These are phyloP conservation scores for Rhizophora mangle DNA, from an alignment of 345 rosid genomes.

Conservation along the genomic window DNA sequence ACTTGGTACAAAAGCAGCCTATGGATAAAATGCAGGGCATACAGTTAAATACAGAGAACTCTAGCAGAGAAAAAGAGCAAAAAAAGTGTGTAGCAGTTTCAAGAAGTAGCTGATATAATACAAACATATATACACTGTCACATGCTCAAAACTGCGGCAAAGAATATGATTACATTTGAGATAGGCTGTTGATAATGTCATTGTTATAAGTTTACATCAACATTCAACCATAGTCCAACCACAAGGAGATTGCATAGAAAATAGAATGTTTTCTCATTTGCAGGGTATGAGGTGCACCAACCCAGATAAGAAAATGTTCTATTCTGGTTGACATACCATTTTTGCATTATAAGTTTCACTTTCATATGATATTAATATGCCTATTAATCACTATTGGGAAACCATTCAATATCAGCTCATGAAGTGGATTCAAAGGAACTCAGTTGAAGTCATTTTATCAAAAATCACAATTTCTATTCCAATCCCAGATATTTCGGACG, in stretches of 20 bases:
- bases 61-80: neutral
- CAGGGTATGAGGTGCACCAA: neutral
- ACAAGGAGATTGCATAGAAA: neutral
- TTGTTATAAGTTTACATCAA: too few relatives aligned
- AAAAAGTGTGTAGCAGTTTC: neutral
- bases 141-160: too few relatives aligned
- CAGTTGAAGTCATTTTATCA: too few relatives aligned
- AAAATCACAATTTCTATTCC: too few relatives aligned
- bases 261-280: neutral
- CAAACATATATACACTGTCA: too few relatives aligned
- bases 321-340: neutral
- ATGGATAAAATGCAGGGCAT: constrained; percentile 1
- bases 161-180: too few relatives aligned
- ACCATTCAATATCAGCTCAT: too few relatives aligned
- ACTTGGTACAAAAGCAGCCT: constrained; percentile 79
- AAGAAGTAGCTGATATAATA: neutral
- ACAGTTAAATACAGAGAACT: too few relatives aligned
- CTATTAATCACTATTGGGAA: neutral
- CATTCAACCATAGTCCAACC: neutral
- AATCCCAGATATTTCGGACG: too few relatives aligned
- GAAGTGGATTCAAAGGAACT: too few relatives aligned
- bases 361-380: neutral
- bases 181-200: too few relatives aligned
- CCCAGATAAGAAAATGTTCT: neutral
- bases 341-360: neutral